A percentile compares a stretch with the other conserved stretches of the same genome.
These are phyloP conservation scores for Suillus lakei DNA, from an alignment of 768 basidiomycete species.

Conservation along the genomic window DNA sequence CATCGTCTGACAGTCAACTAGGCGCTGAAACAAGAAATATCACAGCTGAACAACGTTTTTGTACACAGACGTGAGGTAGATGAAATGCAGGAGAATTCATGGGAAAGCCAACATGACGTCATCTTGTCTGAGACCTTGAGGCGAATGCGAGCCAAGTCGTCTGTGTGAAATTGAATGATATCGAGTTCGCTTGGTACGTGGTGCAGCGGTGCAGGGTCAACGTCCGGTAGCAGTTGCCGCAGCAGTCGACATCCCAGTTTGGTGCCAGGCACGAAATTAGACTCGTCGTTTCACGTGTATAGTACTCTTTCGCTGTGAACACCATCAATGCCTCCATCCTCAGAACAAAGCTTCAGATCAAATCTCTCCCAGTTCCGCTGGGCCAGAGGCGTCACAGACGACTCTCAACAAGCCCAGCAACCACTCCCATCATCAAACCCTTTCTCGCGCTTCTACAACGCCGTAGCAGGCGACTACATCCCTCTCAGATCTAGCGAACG, in stretches of 20 bases:
- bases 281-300: background rate
- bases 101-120: too few relatives aligned
- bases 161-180: too few relatives aligned
- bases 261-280: background rate
- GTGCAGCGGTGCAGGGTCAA: too few relatives aligned
- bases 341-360: conserved; percentile 72
- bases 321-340: conserved; percentile 20
- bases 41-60: too few relatives aligned
- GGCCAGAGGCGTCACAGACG: conserved; percentile 74
- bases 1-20: conserved; percentile 64
- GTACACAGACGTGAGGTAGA: too few relatives aligned
- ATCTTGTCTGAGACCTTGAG: too few relatives aligned
- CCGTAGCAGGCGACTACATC: conserved; percentile 85
- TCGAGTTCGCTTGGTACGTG: too few relatives aligned
- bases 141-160: too few relatives aligned
- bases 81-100: too few relatives aligned
- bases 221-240: background rate
- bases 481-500: conserved; percentile 82
- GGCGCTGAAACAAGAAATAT: conserved; percentile 71
- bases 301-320: background rate
- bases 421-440: conserved; percentile 53
- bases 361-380: conserved; percentile 89
- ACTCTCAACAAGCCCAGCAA: conserved; percentile 56
- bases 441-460: conserved; percentile 87
- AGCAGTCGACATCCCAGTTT: background rate